These are phyloP conservation scores for Yarrowia sp. DNA, from an alignment of 805 yeast species.

Conservation along the genomic window DNA sequence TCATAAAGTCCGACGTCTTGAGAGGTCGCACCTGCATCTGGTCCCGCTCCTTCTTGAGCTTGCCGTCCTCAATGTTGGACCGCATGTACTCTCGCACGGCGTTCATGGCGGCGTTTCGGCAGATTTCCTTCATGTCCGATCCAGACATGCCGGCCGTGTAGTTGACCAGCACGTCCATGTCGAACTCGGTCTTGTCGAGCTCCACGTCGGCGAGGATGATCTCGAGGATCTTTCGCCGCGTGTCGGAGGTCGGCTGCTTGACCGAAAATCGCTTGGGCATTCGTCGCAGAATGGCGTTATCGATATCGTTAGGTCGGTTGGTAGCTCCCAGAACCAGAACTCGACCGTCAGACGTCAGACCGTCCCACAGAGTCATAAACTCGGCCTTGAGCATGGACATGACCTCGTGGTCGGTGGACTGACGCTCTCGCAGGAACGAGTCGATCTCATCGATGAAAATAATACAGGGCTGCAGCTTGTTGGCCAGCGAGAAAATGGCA, in stretches of 20 bases:
- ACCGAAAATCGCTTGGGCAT: constrained; percentile 90
- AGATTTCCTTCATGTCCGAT: constrained; percentile 86
- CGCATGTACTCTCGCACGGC: constrained; percentile 87
- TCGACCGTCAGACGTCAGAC: constrained; percentile 77
- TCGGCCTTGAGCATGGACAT: constrained; percentile 94
- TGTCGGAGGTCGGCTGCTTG: constrained; percentile 69
- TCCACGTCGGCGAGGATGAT: constrained; percentile 71
- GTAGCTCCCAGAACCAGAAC: constrained; percentile 94
- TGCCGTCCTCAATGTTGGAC: constrained; percentile 58
- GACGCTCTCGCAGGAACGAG: constrained; percentile 86
- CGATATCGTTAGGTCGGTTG: constrained; percentile 89
- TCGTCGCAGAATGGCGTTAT: constrained; percentile 88
- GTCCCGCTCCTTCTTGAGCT: constrained; percentile 50
- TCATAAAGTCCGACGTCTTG: constrained; percentile 63
- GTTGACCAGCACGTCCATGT: constrained; percentile 63
- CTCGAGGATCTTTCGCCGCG: constrained; percentile 72
- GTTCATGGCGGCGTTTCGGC: constrained; percentile 90
- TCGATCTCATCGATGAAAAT: constrained; percentile 96
- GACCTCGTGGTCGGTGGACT: constrained; percentile 89
- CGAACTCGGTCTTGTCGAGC: constrained; percentile 63
- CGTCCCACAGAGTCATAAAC: constrained; percentile 98
- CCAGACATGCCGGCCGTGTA: constrained; percentile 83
- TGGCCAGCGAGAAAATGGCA: constrained; percentile 88
- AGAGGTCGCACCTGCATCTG: constrained; percentile 66
- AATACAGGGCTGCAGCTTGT: constrained; percentile 91